Conservation (phyloP, 129 eudicot species). For the Artemisia argyi region DNA sequence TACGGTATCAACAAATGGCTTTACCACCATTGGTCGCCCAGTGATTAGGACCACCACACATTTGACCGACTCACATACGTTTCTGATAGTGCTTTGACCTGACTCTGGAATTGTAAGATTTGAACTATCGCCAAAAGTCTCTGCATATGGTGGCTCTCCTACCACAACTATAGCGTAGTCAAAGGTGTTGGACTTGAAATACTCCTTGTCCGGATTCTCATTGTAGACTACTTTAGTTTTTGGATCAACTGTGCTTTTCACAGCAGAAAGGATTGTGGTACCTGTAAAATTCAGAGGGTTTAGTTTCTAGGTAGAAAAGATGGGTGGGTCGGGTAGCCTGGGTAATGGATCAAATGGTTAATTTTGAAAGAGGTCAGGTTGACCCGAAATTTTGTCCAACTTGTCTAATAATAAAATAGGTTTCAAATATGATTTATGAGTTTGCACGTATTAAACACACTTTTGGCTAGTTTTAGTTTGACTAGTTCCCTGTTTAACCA, state of each 20-base stretch:
- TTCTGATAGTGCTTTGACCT: constrained; percentile 42
- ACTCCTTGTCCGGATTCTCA: constrained; percentile 49
- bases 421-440: too few species aligned
- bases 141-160: constrained; percentile 66
- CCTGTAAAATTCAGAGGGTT: constrained; percentile 35
- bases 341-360: background rate
- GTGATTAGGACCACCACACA: constrained; percentile 62
- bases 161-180: constrained; percentile 62
- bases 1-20: constrained; percentile 49
- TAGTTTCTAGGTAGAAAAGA: background rate
- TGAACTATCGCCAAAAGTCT: constrained; percentile 51
- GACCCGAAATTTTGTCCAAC: too few species aligned
- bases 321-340: background rate
- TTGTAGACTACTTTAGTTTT: constrained; percentile 41
- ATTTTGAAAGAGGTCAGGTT: background rate
- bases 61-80: constrained; percentile 49
- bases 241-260: constrained; percentile 49
- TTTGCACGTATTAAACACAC: too few species aligned
- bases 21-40: constrained; percentile 60
- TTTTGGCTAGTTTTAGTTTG: too few species aligned
- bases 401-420: too few species aligned
- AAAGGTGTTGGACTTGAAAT: constrained; percentile 42
- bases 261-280: constrained; percentile 61
- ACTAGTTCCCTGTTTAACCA: too few species aligned
- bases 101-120: constrained; percentile 53